Evolutionary conservation across 257 asterid species (phyloP), one percentile per base, ranked within the genome.

Genomic region (Solanum chiquidenum): DNA sequence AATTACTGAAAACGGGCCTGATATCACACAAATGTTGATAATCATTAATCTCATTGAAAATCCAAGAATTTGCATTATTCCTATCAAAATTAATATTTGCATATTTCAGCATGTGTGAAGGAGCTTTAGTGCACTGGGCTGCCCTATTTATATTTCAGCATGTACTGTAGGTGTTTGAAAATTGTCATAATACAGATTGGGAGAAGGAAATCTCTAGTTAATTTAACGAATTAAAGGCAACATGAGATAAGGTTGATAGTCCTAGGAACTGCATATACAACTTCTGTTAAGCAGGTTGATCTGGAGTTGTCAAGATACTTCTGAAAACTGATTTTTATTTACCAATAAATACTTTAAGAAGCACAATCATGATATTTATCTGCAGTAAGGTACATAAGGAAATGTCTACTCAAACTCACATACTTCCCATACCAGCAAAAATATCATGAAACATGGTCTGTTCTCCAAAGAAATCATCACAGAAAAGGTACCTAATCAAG

Each of bases 401-500:
- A 29, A 62, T 13, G 60, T 77, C 38, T 10, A 33, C 46, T 37
- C 62, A 64, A 25, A 21, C 29, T 82, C 69, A 82, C 31, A n/a
- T 49, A 82, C 29, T 31, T 82, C 14, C 44, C 86, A 85, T 97
- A 97, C 99, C 99, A 91, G 99, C 93, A 92, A 97, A 96, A 87
- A 96, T 96, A 79, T 97, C 99, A 89, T 94, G 91, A 92, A 96
- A 97, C 91, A 95, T 93, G 44, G 98, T 89, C 90, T 97, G 95
- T 87, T 97, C 99, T 86, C 97, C 98, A 91, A 95, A 97, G 94
- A 97, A 97, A 90, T 97, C 98, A 49, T 95, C 98, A n/a, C 99
- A 95, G 93, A 97, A 97, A 87, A 97, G 98, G 91, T 96, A 97
- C 91, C 99, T 97, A 94, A 82, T 82, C 44, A 49, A 49, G 69